phyloP scores from a whole-genome alignment of 208 protist species.

The Crithidia brevicula region DNA sequence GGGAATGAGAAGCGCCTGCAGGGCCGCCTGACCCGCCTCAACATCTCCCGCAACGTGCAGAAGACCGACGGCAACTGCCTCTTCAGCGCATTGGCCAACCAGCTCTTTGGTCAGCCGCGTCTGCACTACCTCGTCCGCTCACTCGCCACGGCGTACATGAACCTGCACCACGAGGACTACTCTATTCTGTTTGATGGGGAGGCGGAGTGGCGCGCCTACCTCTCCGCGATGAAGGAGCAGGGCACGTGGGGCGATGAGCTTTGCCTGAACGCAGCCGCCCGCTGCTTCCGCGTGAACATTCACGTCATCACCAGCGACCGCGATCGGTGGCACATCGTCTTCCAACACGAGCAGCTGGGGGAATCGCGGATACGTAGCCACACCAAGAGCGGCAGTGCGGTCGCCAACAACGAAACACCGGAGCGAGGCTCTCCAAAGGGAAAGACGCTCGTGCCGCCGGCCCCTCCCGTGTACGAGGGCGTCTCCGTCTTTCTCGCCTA shows the following conservation, averaged over 20 bases:
- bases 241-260: constrained; percentile 87
- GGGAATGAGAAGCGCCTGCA: constrained; percentile 49
- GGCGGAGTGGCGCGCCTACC: constrained; percentile 61
- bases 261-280: constrained; percentile 82
- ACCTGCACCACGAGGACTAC: constrained; percentile 56
- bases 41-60: constrained; percentile 48
- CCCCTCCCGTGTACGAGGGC: constrained; percentile 9
- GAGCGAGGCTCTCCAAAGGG: neutral
- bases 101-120: constrained; percentile 69
- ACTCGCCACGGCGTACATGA: constrained; percentile 77
- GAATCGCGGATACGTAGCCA: constrained; percentile 15
- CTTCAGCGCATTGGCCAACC: constrained; percentile 72
- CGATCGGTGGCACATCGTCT: constrained; percentile 80
- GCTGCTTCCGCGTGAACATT: constrained; percentile 85
- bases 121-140: constrained; percentile 68
- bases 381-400: neutral
- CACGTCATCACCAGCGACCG: constrained; percentile 85
- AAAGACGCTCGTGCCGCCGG: constrained; percentile 5
- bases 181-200: constrained; percentile 67
- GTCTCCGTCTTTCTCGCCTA: constrained; percentile 83
- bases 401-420: constrained; percentile 9
- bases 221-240: constrained; percentile 54
- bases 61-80: constrained; percentile 85
- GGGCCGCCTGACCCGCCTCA: constrained; percentile 42
- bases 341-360: constrained; percentile 69